Evolutionary conservation across 768 basidiomycete species (phyloP).

Genomic region (Hydnum rufescens): DNA sequence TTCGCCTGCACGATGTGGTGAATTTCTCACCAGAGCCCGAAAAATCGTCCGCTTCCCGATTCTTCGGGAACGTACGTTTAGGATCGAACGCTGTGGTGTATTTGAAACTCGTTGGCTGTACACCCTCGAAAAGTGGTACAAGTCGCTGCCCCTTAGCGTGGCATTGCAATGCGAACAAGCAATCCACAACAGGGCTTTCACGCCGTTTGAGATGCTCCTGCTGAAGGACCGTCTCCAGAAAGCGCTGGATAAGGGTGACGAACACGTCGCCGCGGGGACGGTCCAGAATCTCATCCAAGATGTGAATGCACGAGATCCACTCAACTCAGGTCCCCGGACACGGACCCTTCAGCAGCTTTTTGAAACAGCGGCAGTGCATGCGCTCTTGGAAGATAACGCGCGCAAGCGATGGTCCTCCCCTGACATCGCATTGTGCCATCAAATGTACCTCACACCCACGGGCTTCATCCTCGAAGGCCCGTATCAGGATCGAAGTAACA

Average conservation of each 20-base stretch:
- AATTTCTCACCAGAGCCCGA: background rate
- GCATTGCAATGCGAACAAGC: conserved; percentile 5
- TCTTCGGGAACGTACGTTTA: background rate
- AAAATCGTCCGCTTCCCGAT: background rate
- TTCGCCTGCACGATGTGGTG: background rate
- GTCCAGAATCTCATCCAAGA: background rate
- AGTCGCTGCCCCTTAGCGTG: background rate
- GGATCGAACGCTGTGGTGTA: background rate
- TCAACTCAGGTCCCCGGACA: background rate
- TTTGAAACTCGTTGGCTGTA: background rate
- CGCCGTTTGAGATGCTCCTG: conserved; percentile 4
- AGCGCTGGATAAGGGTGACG: background rate
- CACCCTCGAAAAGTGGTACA: background rate
- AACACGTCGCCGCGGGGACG: background rate
- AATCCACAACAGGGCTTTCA: background rate
- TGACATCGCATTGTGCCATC: background rate
- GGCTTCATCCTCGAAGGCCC: conserved; percentile 1
- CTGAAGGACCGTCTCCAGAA: background rate
- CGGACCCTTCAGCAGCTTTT: background rate
- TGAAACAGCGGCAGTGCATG: background rate
- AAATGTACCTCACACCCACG: background rate
- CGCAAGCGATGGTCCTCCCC: background rate
- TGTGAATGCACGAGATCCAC: background rate
- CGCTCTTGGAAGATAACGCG: background rate
- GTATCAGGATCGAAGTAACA: conserved; percentile 39